Evolutionary conservation across 768 basidiomycete species (phyloP), one percentile per base, ranked within the genome.

Genomic region (Stropharia rugosoannulata): DNA sequence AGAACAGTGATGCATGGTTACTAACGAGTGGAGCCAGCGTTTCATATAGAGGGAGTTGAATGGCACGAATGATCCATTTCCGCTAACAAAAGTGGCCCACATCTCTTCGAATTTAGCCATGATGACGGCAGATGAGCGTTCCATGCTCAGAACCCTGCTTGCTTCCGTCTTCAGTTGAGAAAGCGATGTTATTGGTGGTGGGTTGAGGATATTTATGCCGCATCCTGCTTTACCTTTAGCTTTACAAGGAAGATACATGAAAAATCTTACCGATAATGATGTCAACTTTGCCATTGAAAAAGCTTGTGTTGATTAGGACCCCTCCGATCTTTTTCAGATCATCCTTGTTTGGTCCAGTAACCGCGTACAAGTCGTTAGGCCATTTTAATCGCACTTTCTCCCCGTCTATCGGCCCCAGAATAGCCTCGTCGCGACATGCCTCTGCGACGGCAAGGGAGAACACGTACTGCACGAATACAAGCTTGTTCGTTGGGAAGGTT

Each of bases 291-390:
- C 84, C 86, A 1, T 82, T 82, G n/a, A 76, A 73, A 59, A 95
- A 94, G 63, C 81, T 89, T 25, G 92, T 93, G 62, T 89, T 96
- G 35, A 99, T 92, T 19, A 98, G 73, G 15, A 98, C 87, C 0
- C 97, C 96, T 0, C 96, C 96, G 36, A 98, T 74, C 70, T 99
- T 98, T 70, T 81, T 86, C 55, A 71, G 70, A 60, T 83, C 82
- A 16, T 73, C 73, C 4, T 73, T 75, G 2, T 68, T 74, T 3
- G 68, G 72, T 35, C 75, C 83, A 39, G 78, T 75, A 39, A 85
- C 78, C 1, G 86, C 89, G 64, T 98, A 98, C 4, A 99, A 75
- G 63, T 98, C 97, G 64, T 98, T 98, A 16, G 96, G 97, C 97
- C 97, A 98, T 69, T 98, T 98, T 22, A 98, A 74, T 39, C 86